These are phyloP conservation scores for Lepidium africanum DNA, from an alignment of 345 rosid species.

Conservation along the genomic window DNA sequence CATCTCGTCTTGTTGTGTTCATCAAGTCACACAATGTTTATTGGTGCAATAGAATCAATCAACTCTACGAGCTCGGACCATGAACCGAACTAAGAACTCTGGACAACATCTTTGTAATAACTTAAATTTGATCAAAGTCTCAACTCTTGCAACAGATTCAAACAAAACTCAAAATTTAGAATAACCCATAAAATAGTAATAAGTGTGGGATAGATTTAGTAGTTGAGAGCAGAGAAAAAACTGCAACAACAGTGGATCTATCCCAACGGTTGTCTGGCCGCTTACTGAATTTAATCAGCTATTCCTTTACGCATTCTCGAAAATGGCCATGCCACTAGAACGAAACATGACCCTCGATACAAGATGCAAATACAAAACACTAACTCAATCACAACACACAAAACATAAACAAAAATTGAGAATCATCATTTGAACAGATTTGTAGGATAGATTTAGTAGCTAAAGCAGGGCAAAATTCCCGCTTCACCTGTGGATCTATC, in stretches of 20 bases:
- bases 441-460: conserved; percentile 27
- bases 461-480: conserved; percentile 1
- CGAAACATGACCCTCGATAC: neutral
- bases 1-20: too few species aligned
- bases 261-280: conserved; percentile 31
- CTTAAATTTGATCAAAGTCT: too few species aligned
- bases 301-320: conserved; percentile 10
- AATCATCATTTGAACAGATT: neutral
- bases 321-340: conserved; percentile 3
- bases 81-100: too few species aligned
- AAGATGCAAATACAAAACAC: conserved; percentile 4
- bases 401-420: too few species aligned
- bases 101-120: too few species aligned
- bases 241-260: conserved; percentile 24
- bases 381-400: too few species aligned
- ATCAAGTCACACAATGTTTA: too few species aligned
- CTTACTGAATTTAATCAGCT: conserved; percentile 11
- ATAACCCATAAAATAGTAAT: neutral
- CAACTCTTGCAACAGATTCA: too few species aligned
- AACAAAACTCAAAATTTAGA: neutral
- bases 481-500: conserved; percentile 26
- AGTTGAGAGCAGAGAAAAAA: neutral
- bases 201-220: conserved; percentile 24
- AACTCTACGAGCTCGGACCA: too few species aligned
- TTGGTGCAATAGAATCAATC: too few species aligned